Evolutionary conservation across 768 basidiomycete genomes (phyloP).

Genomic region (Pluteus cervinus): DNA sequence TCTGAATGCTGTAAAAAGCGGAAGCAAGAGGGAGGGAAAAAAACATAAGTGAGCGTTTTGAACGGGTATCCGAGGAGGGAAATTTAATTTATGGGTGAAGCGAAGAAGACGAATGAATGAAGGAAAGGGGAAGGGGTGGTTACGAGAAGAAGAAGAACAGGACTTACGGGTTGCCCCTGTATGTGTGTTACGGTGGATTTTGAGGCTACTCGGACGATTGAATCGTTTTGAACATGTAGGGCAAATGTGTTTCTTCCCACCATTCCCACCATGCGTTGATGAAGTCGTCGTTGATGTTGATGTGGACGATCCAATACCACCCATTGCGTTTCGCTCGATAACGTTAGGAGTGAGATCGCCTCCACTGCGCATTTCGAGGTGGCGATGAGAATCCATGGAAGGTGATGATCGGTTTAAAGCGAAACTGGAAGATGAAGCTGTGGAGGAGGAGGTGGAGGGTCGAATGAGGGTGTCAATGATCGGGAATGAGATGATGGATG

Average conservation of each 20-base stretch:
- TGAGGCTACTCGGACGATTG: slow-evolving; percentile 62
- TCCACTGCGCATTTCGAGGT: background rate
- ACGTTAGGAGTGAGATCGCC: slow-evolving; percentile 4
- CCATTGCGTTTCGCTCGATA: background rate
- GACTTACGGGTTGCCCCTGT: slow-evolving; percentile 63
- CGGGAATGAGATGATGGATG: too few species aligned
- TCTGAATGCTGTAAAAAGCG: slow-evolving; percentile 47
- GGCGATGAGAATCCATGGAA: slow-evolving; percentile 14
- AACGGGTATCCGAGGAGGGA: too few species aligned
- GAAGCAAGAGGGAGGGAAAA: background rate
- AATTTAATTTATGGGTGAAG: slow-evolving; percentile 1
- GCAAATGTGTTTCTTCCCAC: slow-evolving; percentile 44
- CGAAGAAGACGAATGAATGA: slow-evolving; percentile 2
- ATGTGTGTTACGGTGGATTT: slow-evolving; percentile 64
- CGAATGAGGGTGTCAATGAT: too few species aligned
- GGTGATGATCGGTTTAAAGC: slow-evolving; percentile 21
- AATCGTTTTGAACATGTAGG: slow-evolving; percentile 57
- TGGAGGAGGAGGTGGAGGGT: too few species aligned
- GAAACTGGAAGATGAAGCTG: too few species aligned
- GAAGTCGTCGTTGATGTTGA: slow-evolving; percentile 9
- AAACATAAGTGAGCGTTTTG: too few species aligned
- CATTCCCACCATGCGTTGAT: slow-evolving; percentile 9
- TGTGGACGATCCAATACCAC: background rate
- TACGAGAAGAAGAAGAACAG: background rate
- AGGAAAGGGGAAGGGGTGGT: slow-evolving; percentile 4